phyloP scores from a whole-genome alignment of 2,329 filamentous ascomycete genomes.

The Colletotrichum sp. region DNA sequence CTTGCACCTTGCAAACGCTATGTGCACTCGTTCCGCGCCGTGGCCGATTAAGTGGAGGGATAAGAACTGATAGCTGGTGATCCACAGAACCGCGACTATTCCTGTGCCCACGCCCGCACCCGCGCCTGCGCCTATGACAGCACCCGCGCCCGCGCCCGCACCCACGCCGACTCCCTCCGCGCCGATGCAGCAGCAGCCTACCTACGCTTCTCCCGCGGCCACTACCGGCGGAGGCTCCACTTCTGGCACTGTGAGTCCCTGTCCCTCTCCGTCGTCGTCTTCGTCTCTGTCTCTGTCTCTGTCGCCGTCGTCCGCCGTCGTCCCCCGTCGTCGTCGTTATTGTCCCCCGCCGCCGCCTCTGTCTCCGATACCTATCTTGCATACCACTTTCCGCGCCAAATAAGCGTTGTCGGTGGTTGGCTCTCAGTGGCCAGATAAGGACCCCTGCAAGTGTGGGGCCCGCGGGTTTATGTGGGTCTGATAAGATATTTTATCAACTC shows the following conservation, averaged over 20 bases:
- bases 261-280: neutral
- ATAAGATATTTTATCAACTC: neutral
- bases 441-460: neutral
- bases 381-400: neutral
- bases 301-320: neutral
- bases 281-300: neutral
- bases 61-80: conserved; percentile 3
- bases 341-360: neutral
- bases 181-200: neutral
- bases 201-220: conserved; percentile 6
- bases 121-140: neutral
- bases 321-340: neutral
- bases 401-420: neutral
- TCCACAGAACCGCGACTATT: conserved; percentile 14
- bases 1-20: neutral
- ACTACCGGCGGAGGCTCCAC: conserved; percentile 7
- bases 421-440: neutral
- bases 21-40: neutral
- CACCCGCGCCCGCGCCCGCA: neutral
- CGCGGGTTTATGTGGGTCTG: neutral
- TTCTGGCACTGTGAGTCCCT: conserved; percentile 2
- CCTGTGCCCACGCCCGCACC: conserved; percentile 8
- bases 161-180: conserved; percentile 2
- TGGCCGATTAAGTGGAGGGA: neutral
- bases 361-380: neutral